These are phyloP conservation scores for Prunus mira DNA, from an alignment of 306 rosid species.

Conservation along the genomic window DNA sequence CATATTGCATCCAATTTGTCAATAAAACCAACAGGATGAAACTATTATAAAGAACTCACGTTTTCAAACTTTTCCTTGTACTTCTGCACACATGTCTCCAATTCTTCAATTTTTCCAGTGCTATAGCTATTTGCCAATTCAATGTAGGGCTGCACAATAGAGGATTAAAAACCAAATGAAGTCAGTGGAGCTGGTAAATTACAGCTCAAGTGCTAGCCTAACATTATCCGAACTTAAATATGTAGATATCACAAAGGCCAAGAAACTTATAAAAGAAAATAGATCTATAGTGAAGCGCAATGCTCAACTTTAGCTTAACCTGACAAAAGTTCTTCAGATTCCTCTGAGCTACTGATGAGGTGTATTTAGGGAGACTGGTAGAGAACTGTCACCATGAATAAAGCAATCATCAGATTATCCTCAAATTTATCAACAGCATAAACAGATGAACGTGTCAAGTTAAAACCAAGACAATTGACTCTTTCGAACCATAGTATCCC, in stretches of 20 bases:
- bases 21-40: not conserved
- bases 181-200: not conserved
- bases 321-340: slow-evolving; percentile 64
- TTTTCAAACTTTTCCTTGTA: slow-evolving; percentile 52
- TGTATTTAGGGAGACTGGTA: slow-evolving; percentile 70
- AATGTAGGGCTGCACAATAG: slow-evolving; percentile 53
- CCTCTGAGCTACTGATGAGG: slow-evolving; percentile 78
- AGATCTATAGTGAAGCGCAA: slow-evolving; percentile 1
- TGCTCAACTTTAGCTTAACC: slow-evolving; percentile 38
- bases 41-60: slow-evolving; percentile 36
- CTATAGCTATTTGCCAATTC: slow-evolving; percentile 59
- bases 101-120: slow-evolving; percentile 48
- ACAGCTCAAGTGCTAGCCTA: not conserved
- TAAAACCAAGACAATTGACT: not conserved
- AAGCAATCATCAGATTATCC: not conserved
- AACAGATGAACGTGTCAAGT: not conserved
- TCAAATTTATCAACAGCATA: not conserved
- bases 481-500: not conserved
- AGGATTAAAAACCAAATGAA: not conserved
- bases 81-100: slow-evolving; percentile 41
- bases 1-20: not conserved
- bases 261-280: not conserved
- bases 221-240: not conserved
- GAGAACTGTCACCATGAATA: slow-evolving; percentile 58
- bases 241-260: not conserved